Evolutionary conservation across 306 rosid species (phyloP), one percentile per base, ranked within the genome.

Genomic region (Sicyos baderoa): DNA sequence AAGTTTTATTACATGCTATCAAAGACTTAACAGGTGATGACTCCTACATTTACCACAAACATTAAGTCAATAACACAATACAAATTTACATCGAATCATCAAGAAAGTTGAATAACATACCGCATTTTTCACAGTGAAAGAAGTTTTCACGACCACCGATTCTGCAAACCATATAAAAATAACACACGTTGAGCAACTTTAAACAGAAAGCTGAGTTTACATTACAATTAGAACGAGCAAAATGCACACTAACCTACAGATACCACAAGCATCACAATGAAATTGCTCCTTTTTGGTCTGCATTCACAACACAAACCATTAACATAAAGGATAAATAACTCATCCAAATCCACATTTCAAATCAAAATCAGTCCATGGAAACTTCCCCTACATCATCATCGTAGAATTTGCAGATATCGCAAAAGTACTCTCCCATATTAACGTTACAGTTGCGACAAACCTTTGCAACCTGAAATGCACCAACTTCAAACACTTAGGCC

Each of bases 251-350:
- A 23, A 89, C 94, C 96, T 87, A 78, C 94, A 87, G 79, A 87
- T 87, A 57, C 88, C 93, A 35, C 94, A 82, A n/a, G 84, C 94
- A 17, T 82, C 77, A 27, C 96, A 89, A 76, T 89, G 96, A 68
- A 82, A 89, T 42, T 85, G 93, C 21, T 55, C 75, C 76, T 85
- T 89, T 14, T 17, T 19, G 7, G 86, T 86, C 96, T 87, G 85
- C 76, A 77, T 62, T 63, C 66, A 58, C 23, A 21, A 48, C 14
- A 65, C 12, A 65, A 65, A 18, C 25, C 13, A 65, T 65, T 13
- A 65, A 37, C 17, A 62, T 62, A 16, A 10, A 37, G 16, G 5
- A 11, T 61, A 35, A 61, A n/a, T 3, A 17, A 9, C n/a, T 11
- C 16, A 9, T 61, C 67, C 67, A 0, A 6, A 2, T 63, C 50